Evolutionary conservation across 2,329 filamentous ascomycete genomes (phyloP), one percentile per base, ranked within the genome.

Genomic region (Aspergillus puulaauensis): DNA sequence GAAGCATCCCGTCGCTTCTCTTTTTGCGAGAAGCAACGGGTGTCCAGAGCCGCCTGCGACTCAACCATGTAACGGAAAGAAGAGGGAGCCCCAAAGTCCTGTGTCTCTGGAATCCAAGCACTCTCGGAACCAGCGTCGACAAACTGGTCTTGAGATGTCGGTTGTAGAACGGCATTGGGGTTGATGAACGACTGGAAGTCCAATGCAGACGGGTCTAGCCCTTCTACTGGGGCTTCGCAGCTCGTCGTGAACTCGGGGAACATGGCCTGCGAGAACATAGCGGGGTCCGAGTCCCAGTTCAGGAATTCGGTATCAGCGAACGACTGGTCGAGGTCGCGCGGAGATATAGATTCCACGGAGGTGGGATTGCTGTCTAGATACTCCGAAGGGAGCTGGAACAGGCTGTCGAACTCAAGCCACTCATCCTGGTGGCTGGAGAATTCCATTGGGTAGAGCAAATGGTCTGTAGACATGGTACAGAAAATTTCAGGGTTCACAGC

Each of bases 1-100:
- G 74, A 70, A 8, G 75, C 74, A 49, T 77, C 75, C 15, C 71
- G 67, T 52, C 74, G 73, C 68, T 77, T 77, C 61, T 75, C 70
- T 59, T 77, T 76, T 39, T 64, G 64, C 6, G 75, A 74, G 37
- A 68, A 60, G 44, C 65, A 64, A 11, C 74, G 66, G 5, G 68
- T 60, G 54, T 77, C 73, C 6, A 68, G 62, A 8, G 72, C 71
- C n/a, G 75, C 75, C 61, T 72, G 68, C 5, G 73, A 67, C 62
- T 75, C 72, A 4, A 75, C 72, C 60, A 73, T 57, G 27, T 71
- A 66, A 37, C 72, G 69, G 70, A 66, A 44, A 11, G 48, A 58
- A 3, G 61, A 58, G 58, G 64, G 58, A 54, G 54, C 55, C 21
- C 54, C 54, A 15, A 55, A 44, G 21, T 61, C 60, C 19, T 56